Evolutionary conservation across 805 yeast genomes (phyloP).

Genomic region (Suhomyces kilbournensis): DNA sequence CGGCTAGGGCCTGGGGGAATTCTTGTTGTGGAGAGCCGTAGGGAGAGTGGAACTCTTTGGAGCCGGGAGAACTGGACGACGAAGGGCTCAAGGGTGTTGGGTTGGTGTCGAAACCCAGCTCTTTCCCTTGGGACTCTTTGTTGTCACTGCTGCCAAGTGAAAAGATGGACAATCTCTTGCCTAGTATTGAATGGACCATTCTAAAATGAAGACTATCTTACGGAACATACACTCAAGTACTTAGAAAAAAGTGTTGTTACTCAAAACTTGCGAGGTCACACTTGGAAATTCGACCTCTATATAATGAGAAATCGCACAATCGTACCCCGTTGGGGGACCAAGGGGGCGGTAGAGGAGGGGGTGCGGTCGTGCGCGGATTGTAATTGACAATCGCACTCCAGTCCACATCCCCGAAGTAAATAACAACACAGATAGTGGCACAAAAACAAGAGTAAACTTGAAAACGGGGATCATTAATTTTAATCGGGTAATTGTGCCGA

Average conservation of each 20-base stretch:
- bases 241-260: neutral
- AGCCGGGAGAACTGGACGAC: neutral
- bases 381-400: neutral
- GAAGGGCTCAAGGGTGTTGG: neutral
- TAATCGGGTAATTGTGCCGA: neutral
- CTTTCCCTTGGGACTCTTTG: neutral
- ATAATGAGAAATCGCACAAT: neutral
- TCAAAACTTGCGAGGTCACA: neutral
- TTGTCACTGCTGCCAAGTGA: conserved; percentile 18
- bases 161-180: conserved; percentile 23
- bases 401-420: neutral
- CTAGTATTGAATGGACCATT: neutral
- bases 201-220: neutral
- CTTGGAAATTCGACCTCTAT: conserved; percentile 3
- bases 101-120: neutral
- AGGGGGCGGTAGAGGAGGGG: neutral
- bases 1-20: conserved; percentile 14
- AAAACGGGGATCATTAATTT: neutral
- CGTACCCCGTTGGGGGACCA: conserved; percentile 1
- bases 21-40: conserved; percentile 4
- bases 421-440: neutral
- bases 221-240: neutral
- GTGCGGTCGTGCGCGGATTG: conserved; percentile 1
- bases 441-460: neutral
- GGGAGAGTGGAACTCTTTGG: conserved; percentile 2